Percentiles rank a stretch among this genome's conserved stretches.
phyloP scores from a whole-genome alignment of 257 asterid genomes.

The Nicotiana knightiana region DNA sequence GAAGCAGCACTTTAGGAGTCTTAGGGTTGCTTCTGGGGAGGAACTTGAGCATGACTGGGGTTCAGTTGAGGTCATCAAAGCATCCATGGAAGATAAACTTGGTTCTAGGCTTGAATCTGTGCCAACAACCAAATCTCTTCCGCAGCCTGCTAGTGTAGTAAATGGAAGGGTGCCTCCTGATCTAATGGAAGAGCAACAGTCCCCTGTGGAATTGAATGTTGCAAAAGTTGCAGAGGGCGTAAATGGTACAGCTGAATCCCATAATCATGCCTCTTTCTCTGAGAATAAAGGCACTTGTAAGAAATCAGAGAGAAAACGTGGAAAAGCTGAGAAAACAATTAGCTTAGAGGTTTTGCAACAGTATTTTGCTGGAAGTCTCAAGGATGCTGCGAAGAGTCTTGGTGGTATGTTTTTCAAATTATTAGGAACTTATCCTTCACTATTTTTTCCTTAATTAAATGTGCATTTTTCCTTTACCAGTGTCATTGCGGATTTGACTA shows the following conservation, averaged over 20 bases:
- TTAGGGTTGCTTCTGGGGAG: constrained; percentile 81
- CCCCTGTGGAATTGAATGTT: constrained; percentile 25
- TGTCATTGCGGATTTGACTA: constrained; percentile 4
- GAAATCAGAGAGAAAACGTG: constrained; percentile 75
- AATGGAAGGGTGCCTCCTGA: constrained; percentile 34
- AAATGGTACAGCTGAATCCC: constrained; percentile 30
- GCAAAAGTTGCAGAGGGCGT: constrained; percentile 29
- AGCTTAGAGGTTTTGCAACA: constrained; percentile 90
- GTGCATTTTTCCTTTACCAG: background rate
- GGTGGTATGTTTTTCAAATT: constrained; percentile 54
- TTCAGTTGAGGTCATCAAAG: constrained; percentile 58
- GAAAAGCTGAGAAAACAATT: constrained; percentile 86
- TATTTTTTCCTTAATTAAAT: background rate
- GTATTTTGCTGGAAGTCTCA: constrained; percentile 82
- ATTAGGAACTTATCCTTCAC: background rate
- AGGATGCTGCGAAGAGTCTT: constrained; percentile 91
- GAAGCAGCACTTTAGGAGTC: constrained; percentile 70
- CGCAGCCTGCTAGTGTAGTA: constrained; percentile 27
- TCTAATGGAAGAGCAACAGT: constrained; percentile 31
- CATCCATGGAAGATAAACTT: constrained; percentile 40
- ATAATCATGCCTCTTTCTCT: constrained; percentile 28
- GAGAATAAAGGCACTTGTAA: constrained; percentile 41
- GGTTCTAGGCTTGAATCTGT: constrained; percentile 31
- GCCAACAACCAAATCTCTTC: constrained; percentile 32
- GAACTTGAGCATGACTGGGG: constrained; percentile 64